Evolutionary conservation across 352 stramenopile species (phyloP).

Genomic region (Globisporangium nagaii): DNA sequence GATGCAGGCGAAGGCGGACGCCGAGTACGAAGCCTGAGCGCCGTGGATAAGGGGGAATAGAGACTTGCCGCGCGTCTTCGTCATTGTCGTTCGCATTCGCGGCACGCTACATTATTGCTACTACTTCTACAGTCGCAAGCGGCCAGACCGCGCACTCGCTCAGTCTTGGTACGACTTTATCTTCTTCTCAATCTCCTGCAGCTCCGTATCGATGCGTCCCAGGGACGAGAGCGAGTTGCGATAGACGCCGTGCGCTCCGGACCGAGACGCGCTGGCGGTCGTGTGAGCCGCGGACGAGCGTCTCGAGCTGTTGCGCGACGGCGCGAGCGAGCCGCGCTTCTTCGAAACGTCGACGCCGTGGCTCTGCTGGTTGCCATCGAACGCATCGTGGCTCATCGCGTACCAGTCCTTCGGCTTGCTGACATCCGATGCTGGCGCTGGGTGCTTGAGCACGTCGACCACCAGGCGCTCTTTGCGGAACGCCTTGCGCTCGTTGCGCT

Average conservation of each 20-base stretch:
- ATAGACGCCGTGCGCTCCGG: slow-evolving; percentile 30
- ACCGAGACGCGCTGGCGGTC: slow-evolving; percentile 3
- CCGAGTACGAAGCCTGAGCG: slow-evolving; percentile 18
- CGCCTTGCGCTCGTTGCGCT: slow-evolving; percentile 32
- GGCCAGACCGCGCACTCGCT: background rate
- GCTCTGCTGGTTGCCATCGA: slow-evolving; percentile 1
- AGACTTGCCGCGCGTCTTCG: slow-evolving; percentile 3
- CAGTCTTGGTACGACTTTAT: slow-evolving; percentile 38
- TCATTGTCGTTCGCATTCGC: background rate
- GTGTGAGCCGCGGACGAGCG: background rate
- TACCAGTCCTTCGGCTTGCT: slow-evolving; percentile 1
- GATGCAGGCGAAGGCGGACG: slow-evolving; percentile 30
- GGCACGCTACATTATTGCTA: background rate
- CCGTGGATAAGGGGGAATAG: no score
- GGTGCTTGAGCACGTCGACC: slow-evolving; percentile 12
- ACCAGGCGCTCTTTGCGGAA: slow-evolving; percentile 22
- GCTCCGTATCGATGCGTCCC: slow-evolving; percentile 48
- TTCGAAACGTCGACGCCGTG: background rate
- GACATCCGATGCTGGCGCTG: background rate
- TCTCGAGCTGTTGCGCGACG: background rate
- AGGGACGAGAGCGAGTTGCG: slow-evolving; percentile 48
- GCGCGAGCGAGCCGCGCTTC: background rate
- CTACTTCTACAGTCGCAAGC: background rate
- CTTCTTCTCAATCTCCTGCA: slow-evolving; percentile 69
- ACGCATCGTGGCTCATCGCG: background rate